Conservation (phyloP, 768 basidiomycete species). For the Tylopilus subfusipes region DNA sequence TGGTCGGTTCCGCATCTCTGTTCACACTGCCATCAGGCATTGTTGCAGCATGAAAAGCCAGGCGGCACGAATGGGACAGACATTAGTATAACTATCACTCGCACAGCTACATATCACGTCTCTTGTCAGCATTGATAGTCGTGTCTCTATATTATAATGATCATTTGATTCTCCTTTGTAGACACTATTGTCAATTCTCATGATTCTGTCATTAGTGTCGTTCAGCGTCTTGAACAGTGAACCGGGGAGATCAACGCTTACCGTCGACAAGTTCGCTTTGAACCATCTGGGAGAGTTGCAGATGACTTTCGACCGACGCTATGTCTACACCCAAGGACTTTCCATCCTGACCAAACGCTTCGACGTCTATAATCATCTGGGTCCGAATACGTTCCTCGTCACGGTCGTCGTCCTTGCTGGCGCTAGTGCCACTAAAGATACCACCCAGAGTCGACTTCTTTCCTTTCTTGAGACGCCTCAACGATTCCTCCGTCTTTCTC, state of each 20-base stretch:
- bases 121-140: conserved; percentile 33
- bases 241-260: conserved; percentile 2
- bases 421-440: conserved; percentile 59
- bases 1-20: conserved; percentile 58
- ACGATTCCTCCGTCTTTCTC: conserved; percentile 89
- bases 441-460: conserved; percentile 79
- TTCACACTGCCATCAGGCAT: conserved; percentile 47
- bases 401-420: conserved; percentile 56
- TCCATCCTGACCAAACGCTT: conserved; percentile 79
- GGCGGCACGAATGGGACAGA: conserved; percentile 17
- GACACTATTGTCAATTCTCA: background rate
- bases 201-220: conserved; percentile 9
- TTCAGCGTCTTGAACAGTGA: background rate
- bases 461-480: conserved; percentile 82
- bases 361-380: conserved; percentile 84
- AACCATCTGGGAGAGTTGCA: conserved; percentile 58
- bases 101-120: conserved; percentile 60
- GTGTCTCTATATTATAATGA: conserved; percentile 5
- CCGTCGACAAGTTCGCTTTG: conserved; percentile 39
- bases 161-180: background rate
- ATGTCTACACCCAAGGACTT: conserved; percentile 64
- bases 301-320: conserved; percentile 48
- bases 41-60: conserved; percentile 30
- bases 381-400: conserved; percentile 86
- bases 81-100: conserved; percentile 44